A percentile compares a stretch with the other conserved stretches of the same genome.
Conservation (phyloP, 2,329 filamentous ascomycete species). For the Aphanoascus verrucosus region DNA sequence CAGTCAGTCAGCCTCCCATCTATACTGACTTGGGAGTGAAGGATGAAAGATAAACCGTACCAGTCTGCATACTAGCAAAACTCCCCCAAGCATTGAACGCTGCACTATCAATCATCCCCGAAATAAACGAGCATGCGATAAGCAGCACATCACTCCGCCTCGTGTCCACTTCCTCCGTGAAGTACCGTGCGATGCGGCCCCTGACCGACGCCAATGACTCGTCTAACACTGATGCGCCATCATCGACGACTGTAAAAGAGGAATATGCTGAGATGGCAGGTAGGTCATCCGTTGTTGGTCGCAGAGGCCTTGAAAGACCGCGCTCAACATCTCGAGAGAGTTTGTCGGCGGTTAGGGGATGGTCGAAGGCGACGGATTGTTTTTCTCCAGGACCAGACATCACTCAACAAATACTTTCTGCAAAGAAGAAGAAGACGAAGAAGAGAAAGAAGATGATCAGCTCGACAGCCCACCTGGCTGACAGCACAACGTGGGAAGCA, state of each 20-base stretch:
- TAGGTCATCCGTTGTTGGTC: not conserved
- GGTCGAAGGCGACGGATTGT: constrained; percentile 7
- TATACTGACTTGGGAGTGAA: too few relatives aligned
- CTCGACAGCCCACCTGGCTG: not conserved
- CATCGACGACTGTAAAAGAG: constrained; percentile 15
- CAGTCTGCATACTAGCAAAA: constrained; percentile 18
- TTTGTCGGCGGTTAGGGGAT: not conserved
- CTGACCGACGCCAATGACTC: not conserved
- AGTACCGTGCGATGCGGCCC: constrained; percentile 8
- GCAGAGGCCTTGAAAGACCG: not conserved
- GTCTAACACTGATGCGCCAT: not conserved
- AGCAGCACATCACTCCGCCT: constrained; percentile 12
- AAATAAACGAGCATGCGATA: constrained; percentile 16
- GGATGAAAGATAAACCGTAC: constrained; percentile 8
- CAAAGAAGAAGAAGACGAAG: not conserved
- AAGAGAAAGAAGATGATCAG: not conserved
- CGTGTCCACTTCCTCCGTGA: constrained; percentile 14
- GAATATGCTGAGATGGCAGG: constrained; percentile 13
- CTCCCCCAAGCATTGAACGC: constrained; percentile 18
- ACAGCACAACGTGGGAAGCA: not conserved
- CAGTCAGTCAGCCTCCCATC: not conserved
- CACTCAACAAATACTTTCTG: not conserved
- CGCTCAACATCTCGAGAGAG: not conserved
- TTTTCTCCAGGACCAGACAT: constrained; percentile 2
- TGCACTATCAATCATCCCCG: constrained; percentile 15